phyloP scores from a whole-genome alignment of 1,139 yeast species.

The Sugiyamaella xylanicola region DNA sequence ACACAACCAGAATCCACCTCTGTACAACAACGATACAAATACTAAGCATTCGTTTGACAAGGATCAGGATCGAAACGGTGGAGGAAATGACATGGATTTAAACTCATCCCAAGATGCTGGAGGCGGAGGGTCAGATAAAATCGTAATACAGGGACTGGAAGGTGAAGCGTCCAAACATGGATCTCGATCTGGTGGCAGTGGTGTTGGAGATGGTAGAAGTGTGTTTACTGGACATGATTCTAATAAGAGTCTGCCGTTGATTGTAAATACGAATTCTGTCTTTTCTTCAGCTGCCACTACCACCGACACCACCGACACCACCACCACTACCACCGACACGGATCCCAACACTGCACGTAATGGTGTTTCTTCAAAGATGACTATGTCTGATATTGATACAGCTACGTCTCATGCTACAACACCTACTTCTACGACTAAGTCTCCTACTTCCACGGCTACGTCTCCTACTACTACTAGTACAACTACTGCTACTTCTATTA shows the following conservation, averaged over 20 bases:
- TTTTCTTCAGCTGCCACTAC: too few relatives aligned
- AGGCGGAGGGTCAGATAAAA: neutral
- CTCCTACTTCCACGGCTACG: too few relatives aligned
- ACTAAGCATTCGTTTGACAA: slow-evolving; percentile 28
- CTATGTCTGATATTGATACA: too few relatives aligned
- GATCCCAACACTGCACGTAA: too few relatives aligned
- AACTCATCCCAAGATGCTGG: neutral
- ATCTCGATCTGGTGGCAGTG: neutral
- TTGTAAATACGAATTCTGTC: too few relatives aligned
- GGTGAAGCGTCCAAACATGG: neutral
- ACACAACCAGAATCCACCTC: slow-evolving; percentile 29
- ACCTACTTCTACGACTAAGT: too few relatives aligned
- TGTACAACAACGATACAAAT: slow-evolving; percentile 26
- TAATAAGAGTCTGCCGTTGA: too few relatives aligned
- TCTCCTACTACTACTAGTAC: slow-evolving; percentile 4
- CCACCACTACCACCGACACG: too few relatives aligned
- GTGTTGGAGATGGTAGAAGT: neutral
- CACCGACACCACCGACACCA: too few relatives aligned
- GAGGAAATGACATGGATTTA: slow-evolving; percentile 3
- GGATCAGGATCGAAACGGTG: slow-evolving; percentile 19
- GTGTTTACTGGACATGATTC: neutral
- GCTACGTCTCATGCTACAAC: too few relatives aligned
- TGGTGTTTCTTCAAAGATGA: too few relatives aligned
- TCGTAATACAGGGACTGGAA: neutral
- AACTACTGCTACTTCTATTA: slow-evolving; percentile 4